These are phyloP conservation scores for Fusarium temperatum DNA, from an alignment of 2,329 filamentous ascomycete genomes.

Conservation along the genomic window DNA sequence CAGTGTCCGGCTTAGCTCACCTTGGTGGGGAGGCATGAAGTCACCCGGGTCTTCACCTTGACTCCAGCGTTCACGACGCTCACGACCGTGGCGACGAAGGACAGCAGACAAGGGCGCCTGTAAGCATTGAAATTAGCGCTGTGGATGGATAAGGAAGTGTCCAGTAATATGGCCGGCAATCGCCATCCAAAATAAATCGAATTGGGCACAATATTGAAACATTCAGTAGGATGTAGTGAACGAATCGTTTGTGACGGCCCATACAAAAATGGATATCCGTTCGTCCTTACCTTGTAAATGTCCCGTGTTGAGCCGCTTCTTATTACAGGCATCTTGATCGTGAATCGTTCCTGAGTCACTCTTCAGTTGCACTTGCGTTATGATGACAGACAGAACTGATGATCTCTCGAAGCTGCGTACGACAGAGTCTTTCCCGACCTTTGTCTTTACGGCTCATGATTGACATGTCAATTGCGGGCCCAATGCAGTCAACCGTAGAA, in stretches of 20 bases:
- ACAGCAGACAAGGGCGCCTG: constrained; percentile 30
- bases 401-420: constrained; percentile 19
- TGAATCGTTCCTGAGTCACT: constrained; percentile 5
- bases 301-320: constrained; percentile 5
- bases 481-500: constrained; percentile 32
- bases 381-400: neutral
- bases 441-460: constrained; percentile 33
- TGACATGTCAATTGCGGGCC: constrained; percentile 36
- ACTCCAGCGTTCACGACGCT: constrained; percentile 14
- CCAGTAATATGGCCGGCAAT: neutral
- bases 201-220: neutral
- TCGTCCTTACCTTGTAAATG: constrained; percentile 20
- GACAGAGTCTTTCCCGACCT: constrained; percentile 30
- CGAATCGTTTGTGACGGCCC: neutral
- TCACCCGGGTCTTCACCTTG: constrained; percentile 22
- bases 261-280: neutral
- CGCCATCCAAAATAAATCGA: neutral
- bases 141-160: neutral
- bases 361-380: constrained; percentile 25
- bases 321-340: constrained; percentile 15
- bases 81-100: constrained; percentile 7
- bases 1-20: constrained; percentile 13
- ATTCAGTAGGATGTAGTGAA: neutral
- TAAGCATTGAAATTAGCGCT: constrained; percentile 10
- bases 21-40: constrained; percentile 27